These are phyloP conservation scores for Rhizopogon vesiculosus DNA, from an alignment of 768 basidiomycete genomes.

Conservation along the genomic window DNA sequence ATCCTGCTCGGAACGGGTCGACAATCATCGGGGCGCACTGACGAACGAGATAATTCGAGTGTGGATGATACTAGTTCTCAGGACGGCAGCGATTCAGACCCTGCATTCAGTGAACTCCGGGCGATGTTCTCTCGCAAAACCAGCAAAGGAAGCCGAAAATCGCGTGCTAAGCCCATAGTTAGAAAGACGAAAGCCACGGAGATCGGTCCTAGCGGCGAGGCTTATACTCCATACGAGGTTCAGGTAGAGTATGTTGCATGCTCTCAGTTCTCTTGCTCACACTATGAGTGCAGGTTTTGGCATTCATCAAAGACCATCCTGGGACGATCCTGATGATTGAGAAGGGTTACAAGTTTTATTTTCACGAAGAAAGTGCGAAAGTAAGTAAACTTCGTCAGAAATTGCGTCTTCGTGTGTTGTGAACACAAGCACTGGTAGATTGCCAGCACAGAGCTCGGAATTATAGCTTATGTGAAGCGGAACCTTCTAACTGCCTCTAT, in stretches of 20 bases:
- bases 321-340: constrained; percentile 74
- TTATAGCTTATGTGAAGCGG: constrained; percentile 65
- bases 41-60: constrained; percentile 16
- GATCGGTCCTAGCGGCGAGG: constrained; percentile 63
- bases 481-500: constrained; percentile 77
- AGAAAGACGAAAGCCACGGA: constrained; percentile 32
- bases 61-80: constrained; percentile 21
- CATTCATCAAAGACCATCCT: constrained; percentile 60
- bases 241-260: constrained; percentile 39
- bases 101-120: constrained; percentile 42
- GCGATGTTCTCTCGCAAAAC: constrained; percentile 39
- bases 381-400: constrained; percentile 28
- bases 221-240: constrained; percentile 74
- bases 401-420: background rate
- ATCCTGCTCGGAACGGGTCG: constrained; percentile 43
- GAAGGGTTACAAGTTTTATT: constrained; percentile 80
- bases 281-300: constrained; percentile 23
- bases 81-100: constrained; percentile 39
- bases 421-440: constrained; percentile 37
- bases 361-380: constrained; percentile 83
- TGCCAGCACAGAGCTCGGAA: constrained; percentile 73
- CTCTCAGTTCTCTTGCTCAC: background rate
- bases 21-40: constrained; percentile 6
- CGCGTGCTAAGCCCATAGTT: constrained; percentile 19
- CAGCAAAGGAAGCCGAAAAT: constrained; percentile 32